phyloP scores from a whole-genome alignment of 169 alveolate species.

The Plasmodium gallinaceum region DNA sequence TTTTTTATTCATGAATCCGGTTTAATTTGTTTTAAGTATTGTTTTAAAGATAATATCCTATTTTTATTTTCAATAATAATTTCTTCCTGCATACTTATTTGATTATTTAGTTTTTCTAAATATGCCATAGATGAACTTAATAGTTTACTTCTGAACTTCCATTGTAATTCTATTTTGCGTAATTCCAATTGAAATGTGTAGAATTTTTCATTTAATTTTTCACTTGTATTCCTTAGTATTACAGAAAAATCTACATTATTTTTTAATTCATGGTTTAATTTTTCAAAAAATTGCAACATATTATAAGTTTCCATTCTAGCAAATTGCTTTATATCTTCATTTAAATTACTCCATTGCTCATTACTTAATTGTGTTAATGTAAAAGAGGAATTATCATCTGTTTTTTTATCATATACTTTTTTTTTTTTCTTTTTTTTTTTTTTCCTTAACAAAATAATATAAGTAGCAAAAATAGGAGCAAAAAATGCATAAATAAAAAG shows the following conservation, averaged over 20 bases:
- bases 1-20: constrained; percentile 20
- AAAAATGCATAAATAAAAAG: constrained; percentile 48
- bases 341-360: constrained; percentile 67
- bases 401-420: constrained; percentile 37
- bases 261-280: constrained; percentile 18
- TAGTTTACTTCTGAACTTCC: constrained; percentile 68
- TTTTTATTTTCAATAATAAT: constrained; percentile 49
- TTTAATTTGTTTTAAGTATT: constrained; percentile 31
- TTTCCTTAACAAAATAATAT: constrained; percentile 42
- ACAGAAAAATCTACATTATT: constrained; percentile 8
- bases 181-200: constrained; percentile 22
- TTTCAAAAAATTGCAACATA: constrained; percentile 49
- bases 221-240: constrained; percentile 14
- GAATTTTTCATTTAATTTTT: constrained; percentile 33
- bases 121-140: constrained; percentile 31
- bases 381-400: constrained; percentile 33
- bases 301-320: constrained; percentile 53
- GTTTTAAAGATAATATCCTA: constrained; percentile 31
- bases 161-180: constrained; percentile 66
- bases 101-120: constrained; percentile 65
- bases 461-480: constrained; percentile 63
- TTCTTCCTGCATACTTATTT: constrained; percentile 45
- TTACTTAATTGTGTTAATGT: constrained; percentile 71
- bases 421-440: constrained; percentile 15
- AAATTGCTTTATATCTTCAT: constrained; percentile 74